These are phyloP conservation scores for Aspergillus texensis DNA, from an alignment of 2,329 filamentous ascomycete genomes.

Conservation along the genomic window DNA sequence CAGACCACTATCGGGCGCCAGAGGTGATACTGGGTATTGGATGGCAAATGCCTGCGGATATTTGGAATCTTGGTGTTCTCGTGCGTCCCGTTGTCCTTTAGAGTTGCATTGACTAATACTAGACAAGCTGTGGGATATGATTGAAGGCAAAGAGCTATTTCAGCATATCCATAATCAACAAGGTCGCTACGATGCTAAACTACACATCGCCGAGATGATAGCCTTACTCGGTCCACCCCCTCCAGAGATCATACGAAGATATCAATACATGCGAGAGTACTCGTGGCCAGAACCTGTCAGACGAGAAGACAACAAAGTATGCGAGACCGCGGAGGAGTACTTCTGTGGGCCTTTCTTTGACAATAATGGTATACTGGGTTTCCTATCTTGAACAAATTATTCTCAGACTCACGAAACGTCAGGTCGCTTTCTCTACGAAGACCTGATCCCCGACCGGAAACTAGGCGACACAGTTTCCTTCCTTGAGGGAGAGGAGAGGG, in stretches of 20 bases:
- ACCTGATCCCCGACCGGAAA: conserved; percentile 36
- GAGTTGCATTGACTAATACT: conserved; percentile 25
- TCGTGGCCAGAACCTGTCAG: conserved; percentile 33
- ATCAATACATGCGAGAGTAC: conserved; percentile 33
- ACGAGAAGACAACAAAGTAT: conserved; percentile 33
- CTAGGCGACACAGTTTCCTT: conserved; percentile 32
- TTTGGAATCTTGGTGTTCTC: conserved; percentile 47
- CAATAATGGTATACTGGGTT: conserved; percentile 28
- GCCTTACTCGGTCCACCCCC: conserved; percentile 45
- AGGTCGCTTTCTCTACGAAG: conserved; percentile 37
- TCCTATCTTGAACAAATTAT: conserved; percentile 18
- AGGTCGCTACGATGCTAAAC: conserved; percentile 40
- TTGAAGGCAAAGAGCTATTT: conserved; percentile 42
- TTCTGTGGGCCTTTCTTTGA: conserved; percentile 43
- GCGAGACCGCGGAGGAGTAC: conserved; percentile 37
- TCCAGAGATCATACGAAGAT: conserved; percentile 38
- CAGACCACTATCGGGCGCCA: conserved; percentile 44
- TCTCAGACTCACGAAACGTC: conserved; percentile 25
- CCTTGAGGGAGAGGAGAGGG: conserved; percentile 32
- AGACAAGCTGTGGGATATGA: conserved; percentile 41
- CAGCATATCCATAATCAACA: conserved; percentile 36
- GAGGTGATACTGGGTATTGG: conserved; percentile 45
- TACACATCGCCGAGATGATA: conserved; percentile 49
- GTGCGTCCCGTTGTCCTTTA: conserved; percentile 25
- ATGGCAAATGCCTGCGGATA: conserved; percentile 43